Base-by-base conservation (phyloP, 306 rosid species). In the Castanea mollissima region DNA sequence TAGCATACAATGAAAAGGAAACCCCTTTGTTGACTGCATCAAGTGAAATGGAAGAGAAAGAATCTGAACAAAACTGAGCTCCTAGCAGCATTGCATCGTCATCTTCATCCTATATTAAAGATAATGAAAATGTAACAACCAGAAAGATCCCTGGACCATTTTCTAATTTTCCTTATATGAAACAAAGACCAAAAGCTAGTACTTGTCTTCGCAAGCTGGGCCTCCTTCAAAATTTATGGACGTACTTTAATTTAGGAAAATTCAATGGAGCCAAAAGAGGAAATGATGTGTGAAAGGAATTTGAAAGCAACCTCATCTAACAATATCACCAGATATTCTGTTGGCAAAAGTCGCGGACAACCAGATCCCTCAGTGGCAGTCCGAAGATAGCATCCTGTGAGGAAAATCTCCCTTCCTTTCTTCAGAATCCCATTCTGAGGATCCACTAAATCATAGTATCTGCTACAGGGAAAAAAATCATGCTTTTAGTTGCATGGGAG, bases 351-450 rank as follows among this genome's bases (percentile, higher is more conserved):
- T 76, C 97, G 93, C 5, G 91, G 86, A 87, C 49, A 82, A 58
- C 95, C 87, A 69, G 92, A 88, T 69, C 94, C 92, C 67, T 81
- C 87, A 58, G 88, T 59, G 21, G 97, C 85, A 74, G 88, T 83
- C 71, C 99, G 95, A 69, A 94, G 97, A 87, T 91, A 90, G 85
- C 99, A 94, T 46, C 99, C 99, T 23, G 99, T 92, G 82, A 94
- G 89, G 63, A 90, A 86, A 85, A 94, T 76, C 86, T 90, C 94
- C 89, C 97, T 91, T 72, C 99, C 99, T 84, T 76, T 88, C 85
- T 91, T 91, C 87, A 94, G 87, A 80, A 92, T 85, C 62, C 97
- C 97, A 83, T 80, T 90, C 23, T 73, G 85, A 60, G 81, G 73
- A 81, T 75, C 83, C 71, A 82, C 89, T 81, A 92, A 85, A 56